Percentiles rank a stretch among this genome's conserved stretches.
phyloP scores from a whole-genome alignment of 2,329 filamentous ascomycete species.

The Penicillium sp. region DNA sequence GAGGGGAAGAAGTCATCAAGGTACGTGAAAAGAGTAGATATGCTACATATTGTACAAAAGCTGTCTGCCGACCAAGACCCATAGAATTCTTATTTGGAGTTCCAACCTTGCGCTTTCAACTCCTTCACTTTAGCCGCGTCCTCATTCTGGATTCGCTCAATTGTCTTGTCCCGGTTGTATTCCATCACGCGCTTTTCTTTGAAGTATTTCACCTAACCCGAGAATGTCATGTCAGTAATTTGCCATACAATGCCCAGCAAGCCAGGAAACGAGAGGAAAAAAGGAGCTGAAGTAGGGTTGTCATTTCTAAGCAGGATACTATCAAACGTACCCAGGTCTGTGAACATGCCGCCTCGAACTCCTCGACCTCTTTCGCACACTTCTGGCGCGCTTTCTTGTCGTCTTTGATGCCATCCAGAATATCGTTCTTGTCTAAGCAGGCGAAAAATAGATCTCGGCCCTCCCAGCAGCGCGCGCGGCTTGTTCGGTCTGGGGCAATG shows the following conservation, averaged over 20 bases:
- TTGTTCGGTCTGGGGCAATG: slow-evolving; percentile 79
- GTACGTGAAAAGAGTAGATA: slow-evolving; percentile 25
- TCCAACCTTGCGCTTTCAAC: slow-evolving; percentile 44
- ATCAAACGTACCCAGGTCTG: slow-evolving; percentile 74
- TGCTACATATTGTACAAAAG: slow-evolving; percentile 32
- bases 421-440: slow-evolving; percentile 78
- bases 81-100: slow-evolving; percentile 20
- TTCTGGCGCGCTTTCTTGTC: slow-evolving; percentile 57
- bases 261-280: too few species aligned
- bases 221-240: neutral
- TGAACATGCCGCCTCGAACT: slow-evolving; percentile 83
- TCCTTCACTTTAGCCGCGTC: slow-evolving; percentile 63
- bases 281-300: neutral
- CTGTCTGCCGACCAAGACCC: neutral
- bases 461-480: slow-evolving; percentile 84
- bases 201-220: slow-evolving; percentile 82
- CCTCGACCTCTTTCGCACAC: slow-evolving; percentile 60
- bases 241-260: neutral
- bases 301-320: neutral
- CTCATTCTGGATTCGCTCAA: slow-evolving; percentile 72
- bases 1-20: slow-evolving; percentile 12
- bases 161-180: slow-evolving; percentile 74
- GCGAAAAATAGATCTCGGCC: slow-evolving; percentile 82
- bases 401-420: slow-evolving; percentile 70
- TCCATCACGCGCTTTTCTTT: slow-evolving; percentile 96